Evolutionary conservation across 164 flowering plant genomes (phyloP).

Genomic region (Nelumbo lutea): DNA sequence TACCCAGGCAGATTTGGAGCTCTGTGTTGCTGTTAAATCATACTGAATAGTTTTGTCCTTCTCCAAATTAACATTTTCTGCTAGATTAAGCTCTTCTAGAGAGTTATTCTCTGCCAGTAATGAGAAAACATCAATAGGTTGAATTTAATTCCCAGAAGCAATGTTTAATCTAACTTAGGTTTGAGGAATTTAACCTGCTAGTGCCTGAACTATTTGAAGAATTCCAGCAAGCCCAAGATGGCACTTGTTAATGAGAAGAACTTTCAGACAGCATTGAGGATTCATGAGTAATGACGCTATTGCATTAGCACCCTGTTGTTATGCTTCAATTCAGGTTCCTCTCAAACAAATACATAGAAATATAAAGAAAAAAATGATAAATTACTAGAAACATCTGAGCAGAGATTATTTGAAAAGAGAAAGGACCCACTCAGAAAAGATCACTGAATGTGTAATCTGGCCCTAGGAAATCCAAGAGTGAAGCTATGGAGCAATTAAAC

Average conservation of each 20-base stretch:
- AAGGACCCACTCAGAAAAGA: too few relatives aligned
- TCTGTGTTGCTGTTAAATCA: constrained; percentile 9
- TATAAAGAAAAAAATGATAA: not conserved
- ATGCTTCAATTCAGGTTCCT: constrained; percentile 6
- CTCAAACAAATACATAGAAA: not conserved
- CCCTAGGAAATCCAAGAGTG: too few relatives aligned
- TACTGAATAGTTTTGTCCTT: constrained; percentile 11
- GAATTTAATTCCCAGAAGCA: not conserved
- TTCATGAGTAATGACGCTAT: constrained; percentile 49
- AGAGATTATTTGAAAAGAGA: not conserved
- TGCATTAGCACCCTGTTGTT: constrained; percentile 55
- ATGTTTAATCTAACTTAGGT: not conserved
- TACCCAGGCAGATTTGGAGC: constrained; percentile 17
- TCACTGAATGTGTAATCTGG: too few relatives aligned
- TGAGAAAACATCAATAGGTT: constrained; percentile 2
- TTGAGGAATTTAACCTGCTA: constrained; percentile 41
- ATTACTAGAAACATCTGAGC: not conserved
- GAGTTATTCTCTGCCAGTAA: constrained; percentile 43
- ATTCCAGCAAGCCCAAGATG: constrained; percentile 64
- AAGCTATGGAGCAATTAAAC: too few relatives aligned
- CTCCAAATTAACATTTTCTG: constrained; percentile 43
- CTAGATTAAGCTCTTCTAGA: constrained; percentile 79
- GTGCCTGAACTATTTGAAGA: constrained; percentile 48
- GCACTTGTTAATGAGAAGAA: constrained; percentile 61
- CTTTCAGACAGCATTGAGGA: constrained; percentile 53